phyloP scores from a whole-genome alignment of 225 moss, liverwort and hornwort species.

The Sphagnum tenellum region DNA sequence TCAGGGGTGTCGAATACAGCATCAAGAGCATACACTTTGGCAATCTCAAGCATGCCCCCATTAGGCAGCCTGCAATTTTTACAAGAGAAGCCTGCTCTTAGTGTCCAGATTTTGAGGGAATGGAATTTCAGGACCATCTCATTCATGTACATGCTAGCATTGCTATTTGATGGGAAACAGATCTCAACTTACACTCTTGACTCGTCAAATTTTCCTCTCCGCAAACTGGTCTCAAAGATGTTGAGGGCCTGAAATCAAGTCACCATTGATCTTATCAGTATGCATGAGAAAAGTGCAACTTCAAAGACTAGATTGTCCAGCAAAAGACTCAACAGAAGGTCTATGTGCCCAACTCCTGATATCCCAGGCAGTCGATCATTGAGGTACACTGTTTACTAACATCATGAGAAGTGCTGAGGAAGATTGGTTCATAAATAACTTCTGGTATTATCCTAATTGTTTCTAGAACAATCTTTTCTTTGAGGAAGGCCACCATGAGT shows the following conservation, averaged over 20 bases:
- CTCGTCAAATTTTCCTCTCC: conserved; percentile 89
- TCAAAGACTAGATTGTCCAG: not conserved
- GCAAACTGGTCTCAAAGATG: conserved; percentile 91
- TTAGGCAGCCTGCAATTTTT: conserved; percentile 48
- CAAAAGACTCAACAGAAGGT: not conserved
- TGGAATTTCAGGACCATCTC: too few species aligned
- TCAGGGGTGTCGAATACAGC: conserved; percentile 89
- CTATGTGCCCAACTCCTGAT: too few species aligned
- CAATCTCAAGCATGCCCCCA: conserved; percentile 64
- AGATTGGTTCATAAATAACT: conserved; percentile 31
- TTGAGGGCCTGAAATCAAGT: conserved; percentile 54
- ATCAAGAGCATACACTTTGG: conserved; percentile 86
- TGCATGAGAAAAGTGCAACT: not conserved
- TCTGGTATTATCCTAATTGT: conserved; percentile 38
- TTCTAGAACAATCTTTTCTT: conserved; percentile 26
- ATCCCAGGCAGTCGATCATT: too few species aligned
- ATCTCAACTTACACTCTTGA: conserved; percentile 57
- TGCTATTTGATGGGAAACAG: not conserved
- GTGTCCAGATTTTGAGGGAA: too few species aligned
- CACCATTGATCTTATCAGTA: too few species aligned
- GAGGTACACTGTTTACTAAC: too few species aligned
- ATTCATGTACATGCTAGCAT: too few species aligned
- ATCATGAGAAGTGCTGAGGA: conserved; percentile 37
- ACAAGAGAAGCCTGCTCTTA: not conserved
- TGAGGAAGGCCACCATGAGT: not conserved